phyloP scores from a whole-genome alignment of 257 asterid species.

The Leonotis leonurus region DNA sequence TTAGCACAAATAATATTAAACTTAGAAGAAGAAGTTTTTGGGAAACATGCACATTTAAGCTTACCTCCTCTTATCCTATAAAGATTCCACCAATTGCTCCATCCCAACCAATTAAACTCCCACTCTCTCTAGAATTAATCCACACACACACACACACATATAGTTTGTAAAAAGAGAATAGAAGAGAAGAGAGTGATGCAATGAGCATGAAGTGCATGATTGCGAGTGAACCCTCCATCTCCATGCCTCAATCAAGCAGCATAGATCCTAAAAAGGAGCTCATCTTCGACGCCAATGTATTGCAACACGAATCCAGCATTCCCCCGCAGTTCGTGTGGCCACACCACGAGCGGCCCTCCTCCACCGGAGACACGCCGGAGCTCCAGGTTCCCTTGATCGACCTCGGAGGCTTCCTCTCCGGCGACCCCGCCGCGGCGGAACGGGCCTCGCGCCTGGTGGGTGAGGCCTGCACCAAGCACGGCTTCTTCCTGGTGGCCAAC shows the following conservation, averaged over 20 bases:
- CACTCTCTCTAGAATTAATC: too few relatives aligned
- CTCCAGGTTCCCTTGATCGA: slow-evolving; percentile 63
- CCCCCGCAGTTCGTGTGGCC: slow-evolving; percentile 88
- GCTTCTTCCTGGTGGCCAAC: slow-evolving; percentile 70
- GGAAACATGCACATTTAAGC: slow-evolving; percentile 12
- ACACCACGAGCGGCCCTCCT: slow-evolving; percentile 63
- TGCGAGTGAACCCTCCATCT: slow-evolving; percentile 22
- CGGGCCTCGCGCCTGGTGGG: slow-evolving; percentile 55
- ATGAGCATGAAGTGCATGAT: slow-evolving; percentile 48
- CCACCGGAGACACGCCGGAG: slow-evolving; percentile 29
- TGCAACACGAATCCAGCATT: slow-evolving; percentile 36
- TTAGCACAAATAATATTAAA: too few relatives aligned
- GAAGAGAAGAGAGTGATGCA: too few relatives aligned
- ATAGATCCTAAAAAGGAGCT: slow-evolving; percentile 5
- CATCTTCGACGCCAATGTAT: slow-evolving; percentile 42
- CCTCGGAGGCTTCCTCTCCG: slow-evolving; percentile 63
- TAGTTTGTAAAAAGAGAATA: too few relatives aligned
- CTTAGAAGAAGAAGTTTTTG: neutral
- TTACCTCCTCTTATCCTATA: slow-evolving; percentile 28
- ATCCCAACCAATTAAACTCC: too few relatives aligned
- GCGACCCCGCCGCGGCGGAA: slow-evolving; percentile 35
- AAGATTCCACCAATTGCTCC: slow-evolving; percentile 45
- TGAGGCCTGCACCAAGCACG: slow-evolving; percentile 58
- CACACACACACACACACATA: too few relatives aligned
- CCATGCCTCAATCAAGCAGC: slow-evolving; percentile 10